A percentile compares a stretch with the other conserved stretches of the same genome.
These are phyloP conservation scores for Farysia itapuensis DNA, from an alignment of 1,284 basidiomycete genomes.

Conservation along the genomic window DNA sequence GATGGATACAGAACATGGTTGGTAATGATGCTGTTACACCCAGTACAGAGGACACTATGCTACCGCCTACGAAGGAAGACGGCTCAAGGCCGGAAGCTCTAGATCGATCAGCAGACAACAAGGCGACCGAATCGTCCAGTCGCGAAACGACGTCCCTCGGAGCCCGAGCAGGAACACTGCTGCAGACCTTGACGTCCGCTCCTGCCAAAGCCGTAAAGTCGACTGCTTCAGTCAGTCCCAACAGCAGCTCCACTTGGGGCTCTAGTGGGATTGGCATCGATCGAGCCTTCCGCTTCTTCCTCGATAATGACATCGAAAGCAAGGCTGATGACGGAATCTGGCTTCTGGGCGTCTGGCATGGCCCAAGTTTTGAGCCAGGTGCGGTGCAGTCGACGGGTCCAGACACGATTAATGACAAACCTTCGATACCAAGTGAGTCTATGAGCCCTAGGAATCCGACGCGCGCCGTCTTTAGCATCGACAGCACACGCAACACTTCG, in stretches of 20 bases:
- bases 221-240: background rate
- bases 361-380: conserved; percentile 4
- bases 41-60: conserved; percentile 8
- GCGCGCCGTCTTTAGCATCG: conserved; percentile 14
- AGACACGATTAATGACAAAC: background rate
- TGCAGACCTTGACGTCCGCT: conserved; percentile 10
- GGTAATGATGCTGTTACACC: conserved; percentile 20
- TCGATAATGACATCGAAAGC: conserved; percentile 24
- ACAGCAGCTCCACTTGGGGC: conserved; percentile 7
- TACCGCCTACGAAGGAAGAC: conserved; percentile 23
- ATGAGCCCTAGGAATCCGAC: background rate
- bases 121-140: background rate
- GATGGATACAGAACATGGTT: conserved; percentile 48
- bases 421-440: background rate
- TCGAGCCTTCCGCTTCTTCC: conserved; percentile 49
- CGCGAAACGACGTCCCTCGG: background rate
- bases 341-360: conserved; percentile 53
- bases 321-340: conserved; percentile 42
- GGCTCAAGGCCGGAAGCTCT: too few species aligned
- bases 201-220: conserved; percentile 3
- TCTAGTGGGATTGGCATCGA: conserved; percentile 37
- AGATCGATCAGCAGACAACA: conserved; percentile 1
- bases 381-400: background rate
- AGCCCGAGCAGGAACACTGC: conserved; percentile 15
- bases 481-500: conserved; percentile 8